Conservation (phyloP, 495 filamentous ascomycete species). For the Tuber borchii region DNA sequence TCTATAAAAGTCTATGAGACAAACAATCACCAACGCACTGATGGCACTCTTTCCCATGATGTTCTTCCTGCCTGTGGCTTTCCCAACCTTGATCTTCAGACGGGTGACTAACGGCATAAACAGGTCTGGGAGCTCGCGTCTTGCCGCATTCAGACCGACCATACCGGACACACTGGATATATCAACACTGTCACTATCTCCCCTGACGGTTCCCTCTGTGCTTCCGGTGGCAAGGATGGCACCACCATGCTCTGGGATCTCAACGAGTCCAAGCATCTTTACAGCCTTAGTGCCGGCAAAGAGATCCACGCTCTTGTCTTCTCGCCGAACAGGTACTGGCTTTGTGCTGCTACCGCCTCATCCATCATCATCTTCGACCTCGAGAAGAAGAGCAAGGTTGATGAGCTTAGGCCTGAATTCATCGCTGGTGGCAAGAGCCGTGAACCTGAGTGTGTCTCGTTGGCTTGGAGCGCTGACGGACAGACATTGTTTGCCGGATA, state of each 20-base stretch:
- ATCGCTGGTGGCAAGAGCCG: slow-evolving; percentile 90
- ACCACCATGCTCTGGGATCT: slow-evolving; percentile 99
- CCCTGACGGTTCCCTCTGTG: slow-evolving; percentile 97
- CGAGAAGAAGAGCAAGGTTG: slow-evolving; percentile 99
- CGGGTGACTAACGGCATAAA: not conserved
- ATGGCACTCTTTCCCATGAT: slow-evolving; percentile 47
- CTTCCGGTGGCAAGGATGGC: slow-evolving; percentile 98
- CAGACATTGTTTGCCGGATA: slow-evolving; percentile 99
- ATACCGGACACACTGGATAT: slow-evolving; percentile 99
- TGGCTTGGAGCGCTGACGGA: slow-evolving; percentile 96
- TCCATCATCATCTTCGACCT: slow-evolving; percentile 99
- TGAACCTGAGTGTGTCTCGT: slow-evolving; percentile 93
- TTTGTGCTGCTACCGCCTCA: slow-evolving; percentile 92
- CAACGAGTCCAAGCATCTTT: slow-evolving; percentile 99
- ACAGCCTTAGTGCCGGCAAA: slow-evolving; percentile 98
- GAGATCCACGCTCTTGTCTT: slow-evolving; percentile 99
- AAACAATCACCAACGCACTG: slow-evolving; percentile 85
- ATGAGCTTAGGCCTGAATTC: slow-evolving; percentile 99
- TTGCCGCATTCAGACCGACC: slow-evolving; percentile 99
- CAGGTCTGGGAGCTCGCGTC: slow-evolving; percentile 99
- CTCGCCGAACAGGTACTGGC: slow-evolving; percentile 99
- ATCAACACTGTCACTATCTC: slow-evolving; percentile 99
- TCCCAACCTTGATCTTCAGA: not conserved
- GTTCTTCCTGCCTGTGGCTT: slow-evolving; percentile 29
- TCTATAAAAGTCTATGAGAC: slow-evolving; percentile 79